Evolutionary conservation across 2,329 filamentous ascomycete species (phyloP), one percentile per base, ranked within the genome.

Genomic region (Penicillium glabrum): DNA sequence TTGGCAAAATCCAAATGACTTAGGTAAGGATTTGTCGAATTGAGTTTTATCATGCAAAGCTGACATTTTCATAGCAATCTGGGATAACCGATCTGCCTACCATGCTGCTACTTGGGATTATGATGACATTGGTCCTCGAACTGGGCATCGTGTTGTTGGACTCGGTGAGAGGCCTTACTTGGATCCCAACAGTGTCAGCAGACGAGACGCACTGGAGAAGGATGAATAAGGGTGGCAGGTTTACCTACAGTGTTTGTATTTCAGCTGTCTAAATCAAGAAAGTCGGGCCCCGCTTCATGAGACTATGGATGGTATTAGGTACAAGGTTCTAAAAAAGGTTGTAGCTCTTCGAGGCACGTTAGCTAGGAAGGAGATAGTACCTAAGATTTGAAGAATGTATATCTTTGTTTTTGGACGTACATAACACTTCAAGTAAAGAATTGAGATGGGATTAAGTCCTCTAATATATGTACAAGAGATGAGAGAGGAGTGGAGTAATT

Each of bases 31-130:
- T 1, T 2, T 33, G 7, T 31, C 33, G 7, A 3, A 6, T 19
- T 47, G 26, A 5, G 1, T 6, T 8, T 10, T 3, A 27, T 24
- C 29, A 33, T 10, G 27, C n/a, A 13, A 43, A 31, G 44, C 49
- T 52, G n/a, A 60, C 21, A 26, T 11, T 16, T 47, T 3, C 31
- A 51, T 72, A 66, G 83, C 82, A 1, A 83, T 85, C 60, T 85
- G 83, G 83, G 82, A 86, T 60, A 85, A 85, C 61, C 73, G 82
- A 8, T 80, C 76, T n/a, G 80, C 80, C 1, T 85, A 80, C 62
- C 83, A 86, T 60, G 77, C 79, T 2, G 82, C 82, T 0, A 85
- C 81, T 0, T 77, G 77, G 13, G 82, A 85, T 61, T 82, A 83
- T 60, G 71, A 75, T 4, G 75, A 71, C 1, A 64, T 77, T 8